These are phyloP conservation scores for Podospora pseudopauciseta DNA, from an alignment of 495 filamentous ascomycete genomes.

Conservation along the genomic window DNA sequence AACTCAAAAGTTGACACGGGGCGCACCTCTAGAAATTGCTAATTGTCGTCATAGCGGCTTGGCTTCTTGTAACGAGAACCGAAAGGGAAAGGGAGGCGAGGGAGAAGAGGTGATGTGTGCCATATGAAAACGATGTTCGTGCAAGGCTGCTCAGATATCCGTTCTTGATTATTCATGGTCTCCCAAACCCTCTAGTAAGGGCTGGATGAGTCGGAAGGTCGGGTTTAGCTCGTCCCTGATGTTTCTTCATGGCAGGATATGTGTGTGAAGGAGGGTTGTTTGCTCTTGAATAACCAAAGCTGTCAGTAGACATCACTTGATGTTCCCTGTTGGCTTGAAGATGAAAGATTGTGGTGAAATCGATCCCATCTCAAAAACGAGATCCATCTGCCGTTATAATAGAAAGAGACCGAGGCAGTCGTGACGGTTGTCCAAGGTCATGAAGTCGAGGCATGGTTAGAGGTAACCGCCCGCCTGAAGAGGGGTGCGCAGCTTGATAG, in stretches of 20 bases:
- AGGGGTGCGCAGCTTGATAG: background rate
- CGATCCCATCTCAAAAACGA: background rate
- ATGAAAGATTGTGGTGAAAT: background rate
- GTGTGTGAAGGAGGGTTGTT: background rate
- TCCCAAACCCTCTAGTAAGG: conserved; percentile 8
- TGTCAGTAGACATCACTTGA: conserved; percentile 17
- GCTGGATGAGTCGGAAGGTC: conserved; percentile 11
- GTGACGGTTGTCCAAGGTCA: background rate
- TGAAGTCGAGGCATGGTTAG: background rate
- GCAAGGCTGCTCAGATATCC: conserved; percentile 41
- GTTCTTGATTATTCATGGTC: conserved; percentile 40
- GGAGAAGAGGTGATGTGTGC: background rate
- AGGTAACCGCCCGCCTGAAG: background rate
- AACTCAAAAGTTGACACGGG: conserved; percentile 7
- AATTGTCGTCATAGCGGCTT: conserved; percentile 27
- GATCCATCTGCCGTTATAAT: background rate
- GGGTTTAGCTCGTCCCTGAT: conserved; percentile 17
- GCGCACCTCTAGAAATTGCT: conserved; percentile 17
- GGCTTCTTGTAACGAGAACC: background rate
- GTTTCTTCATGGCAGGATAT: conserved; percentile 21
- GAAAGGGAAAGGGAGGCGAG: background rate
- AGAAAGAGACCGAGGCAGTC: background rate
- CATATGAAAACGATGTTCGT: background rate
- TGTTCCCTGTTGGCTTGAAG: conserved; percentile 4
- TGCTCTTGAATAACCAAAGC: too few species aligned